phyloP scores from a whole-genome alignment of 306 rosid genomes.

The Cicer cuneatum region DNA sequence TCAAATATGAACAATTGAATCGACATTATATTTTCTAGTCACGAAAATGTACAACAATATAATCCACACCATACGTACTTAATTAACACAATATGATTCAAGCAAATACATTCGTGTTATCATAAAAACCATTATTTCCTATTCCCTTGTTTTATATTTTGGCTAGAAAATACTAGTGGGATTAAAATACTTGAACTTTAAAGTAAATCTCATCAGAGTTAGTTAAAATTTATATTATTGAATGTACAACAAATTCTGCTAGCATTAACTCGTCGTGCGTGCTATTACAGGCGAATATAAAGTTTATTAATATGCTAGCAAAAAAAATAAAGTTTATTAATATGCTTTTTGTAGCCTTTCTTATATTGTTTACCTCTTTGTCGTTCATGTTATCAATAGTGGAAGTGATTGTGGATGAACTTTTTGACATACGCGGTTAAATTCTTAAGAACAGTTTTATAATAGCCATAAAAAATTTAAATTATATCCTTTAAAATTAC shows the following conservation, averaged over 20 bases:
- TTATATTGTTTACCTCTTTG: slow-evolving; percentile 29
- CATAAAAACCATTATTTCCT: background rate
- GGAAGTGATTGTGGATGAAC: background rate
- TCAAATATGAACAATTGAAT: slow-evolving; percentile 21
- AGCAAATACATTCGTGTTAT: slow-evolving; percentile 4
- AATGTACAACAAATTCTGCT: slow-evolving; percentile 14
- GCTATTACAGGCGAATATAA: slow-evolving; percentile 31
- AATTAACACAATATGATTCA: slow-evolving; percentile 16
- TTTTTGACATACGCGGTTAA: too few species aligned
- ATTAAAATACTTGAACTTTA: slow-evolving; percentile 23
- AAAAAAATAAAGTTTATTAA: slow-evolving; percentile 10
- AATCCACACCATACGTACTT: slow-evolving; percentile 8
- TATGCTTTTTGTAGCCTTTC: slow-evolving; percentile 40
- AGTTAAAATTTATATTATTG: slow-evolving; percentile 18
- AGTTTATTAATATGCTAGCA: slow-evolving; percentile 33
- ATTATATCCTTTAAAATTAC: too few species aligned
- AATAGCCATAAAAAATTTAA: too few species aligned
- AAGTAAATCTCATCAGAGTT: slow-evolving; percentile 36
- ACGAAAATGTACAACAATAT: slow-evolving; percentile 8
- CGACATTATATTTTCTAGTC: slow-evolving; percentile 17
- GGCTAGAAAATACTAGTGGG: slow-evolving; percentile 10
- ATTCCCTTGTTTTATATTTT: background rate
- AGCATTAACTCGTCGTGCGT: slow-evolving; percentile 38
- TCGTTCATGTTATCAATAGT: slow-evolving; percentile 22
- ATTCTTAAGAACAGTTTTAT: too few species aligned